Base-by-base conservation (phyloP, 306 rosid genomes). In the Vigna angularis region DNA sequence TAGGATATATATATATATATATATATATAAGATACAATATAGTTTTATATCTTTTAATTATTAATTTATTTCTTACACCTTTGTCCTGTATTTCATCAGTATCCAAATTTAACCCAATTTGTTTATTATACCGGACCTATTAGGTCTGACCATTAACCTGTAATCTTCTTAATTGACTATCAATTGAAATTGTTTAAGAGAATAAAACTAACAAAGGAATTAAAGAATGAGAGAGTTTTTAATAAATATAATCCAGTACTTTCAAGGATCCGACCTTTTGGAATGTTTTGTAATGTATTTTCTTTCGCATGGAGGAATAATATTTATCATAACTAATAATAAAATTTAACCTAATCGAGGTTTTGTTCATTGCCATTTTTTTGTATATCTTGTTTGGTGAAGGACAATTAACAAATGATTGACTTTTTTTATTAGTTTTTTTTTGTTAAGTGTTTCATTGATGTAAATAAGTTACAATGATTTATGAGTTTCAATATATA, bases 221-320 rank as follows among this genome's bases (percentile, higher is more conserved):
- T 15, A 15, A 75, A 32, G 72, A 75, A 75, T 9, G 40, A 61
- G 18, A 45, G 14, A 62, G 15, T 20, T 75, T 75, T 65, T 56
- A 51, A 76, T 30, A 30, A 30, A 30, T 30, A 30, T 28, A 28
- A 28, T 28, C 32, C 3, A 28, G 4, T 28, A 28, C 4, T 16
- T 8, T 13, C 22, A 63, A 34, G 48, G 13, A 63, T 63, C 49
- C 49, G 16, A 63, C 14, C 28, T n/a, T 64, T 36, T 36, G 70
- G 70, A 64, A 38, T 64, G 49, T 55, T 64, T 9, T n/a, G 28
- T 24, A 9, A 3, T 64, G 14, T 28, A 6, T 64, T 64, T 64
- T 38, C 70, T 36, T 64, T 36, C 40, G 8, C n/a, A 30, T 36
- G 48, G 49, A n/a, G 48, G 7, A 45, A 16, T 36, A 8, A 3